These are phyloP conservation scores for Nepenthes alata DNA, from an alignment of 179 eudicot species.

Conservation along the genomic window DNA sequence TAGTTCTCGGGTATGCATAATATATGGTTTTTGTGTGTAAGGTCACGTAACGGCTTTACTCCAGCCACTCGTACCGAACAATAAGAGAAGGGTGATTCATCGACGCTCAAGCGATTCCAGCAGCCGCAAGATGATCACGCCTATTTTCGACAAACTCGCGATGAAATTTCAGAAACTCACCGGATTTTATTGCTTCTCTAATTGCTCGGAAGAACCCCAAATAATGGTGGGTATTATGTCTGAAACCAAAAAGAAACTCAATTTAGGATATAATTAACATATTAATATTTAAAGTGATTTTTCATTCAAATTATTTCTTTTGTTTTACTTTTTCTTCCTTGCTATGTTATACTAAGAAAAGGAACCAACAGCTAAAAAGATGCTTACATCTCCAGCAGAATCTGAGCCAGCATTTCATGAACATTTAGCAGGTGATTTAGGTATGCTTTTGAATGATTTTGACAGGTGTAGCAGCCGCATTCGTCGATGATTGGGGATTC, in stretches of 20 bases:
- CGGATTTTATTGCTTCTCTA: slow-evolving; percentile 48
- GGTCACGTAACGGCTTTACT: no score
- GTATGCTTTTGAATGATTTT: slow-evolving; percentile 77
- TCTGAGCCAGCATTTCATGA: slow-evolving; percentile 71
- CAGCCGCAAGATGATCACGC: slow-evolving; percentile 21
- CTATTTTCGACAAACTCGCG: slow-evolving; percentile 31
- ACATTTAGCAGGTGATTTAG: slow-evolving; percentile 67
- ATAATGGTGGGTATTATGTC: slow-evolving; percentile 81
- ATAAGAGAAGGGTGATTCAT: no score
- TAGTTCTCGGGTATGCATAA: no score
- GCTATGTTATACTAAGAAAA: no score
- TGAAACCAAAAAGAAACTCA: slow-evolving; percentile 15
- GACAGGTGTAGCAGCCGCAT: slow-evolving; percentile 67
- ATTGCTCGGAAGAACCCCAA: slow-evolving; percentile 51
- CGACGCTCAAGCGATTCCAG: slow-evolving; percentile 2
- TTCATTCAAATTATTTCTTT: no score
- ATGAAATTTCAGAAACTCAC: slow-evolving; percentile 44
- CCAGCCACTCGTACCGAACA: no score
- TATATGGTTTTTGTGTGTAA: no score
- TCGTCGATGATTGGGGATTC: slow-evolving; percentile 40
- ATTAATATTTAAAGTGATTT: no score
- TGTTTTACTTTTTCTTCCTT: no score
- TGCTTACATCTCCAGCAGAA: slow-evolving; percentile 59
- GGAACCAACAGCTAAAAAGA: not conserved
- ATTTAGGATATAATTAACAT: not conserved